Percentiles rank a stretch among this genome's conserved stretches.
Conservation (phyloP, 2,329 filamentous ascomycete species). For the Coccinonectria pachysandricola region DNA sequence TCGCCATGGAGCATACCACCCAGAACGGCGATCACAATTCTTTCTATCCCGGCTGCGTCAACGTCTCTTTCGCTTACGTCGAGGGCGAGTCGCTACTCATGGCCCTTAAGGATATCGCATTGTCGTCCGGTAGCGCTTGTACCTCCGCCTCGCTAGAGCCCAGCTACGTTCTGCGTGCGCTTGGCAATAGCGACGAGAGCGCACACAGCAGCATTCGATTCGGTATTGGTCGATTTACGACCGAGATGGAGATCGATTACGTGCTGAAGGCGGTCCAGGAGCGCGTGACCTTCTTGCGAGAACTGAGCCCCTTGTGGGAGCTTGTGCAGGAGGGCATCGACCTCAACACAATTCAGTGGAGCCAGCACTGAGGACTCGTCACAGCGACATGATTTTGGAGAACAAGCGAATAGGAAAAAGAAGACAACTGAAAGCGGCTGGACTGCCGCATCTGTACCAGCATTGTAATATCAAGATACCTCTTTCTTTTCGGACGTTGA, state of each 20-base stretch:
- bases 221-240: conserved; percentile 94
- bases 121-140: conserved; percentile 93
- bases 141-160: conserved; percentile 95
- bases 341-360: conserved; percentile 95
- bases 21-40: conserved; percentile 76
- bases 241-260: conserved; percentile 91
- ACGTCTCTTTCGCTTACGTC: conserved; percentile 96
- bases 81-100: conserved; percentile 97
- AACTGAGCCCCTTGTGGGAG: conserved; percentile 95
- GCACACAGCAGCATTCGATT: conserved; percentile 97
- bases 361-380: conserved; percentile 91
- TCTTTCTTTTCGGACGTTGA: conserved; percentile 19
- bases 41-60: conserved; percentile 95
- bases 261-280: conserved; percentile 89
- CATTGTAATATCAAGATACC: conserved; percentile 25
- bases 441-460: conserved; percentile 23
- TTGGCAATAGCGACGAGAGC: conserved; percentile 94
- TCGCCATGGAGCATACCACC: conserved; percentile 82
- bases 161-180: conserved; percentile 86
- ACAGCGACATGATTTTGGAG: conserved; percentile 1
- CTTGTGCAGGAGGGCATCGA: conserved; percentile 95
- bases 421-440: no score
- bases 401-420: conserved; percentile 10
- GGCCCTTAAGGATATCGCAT: conserved; percentile 94
- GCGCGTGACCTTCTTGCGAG: conserved; percentile 82